Percentiles rank a stretch among this genome's conserved stretches.
Evolutionary conservation across 352 stramenopile species (phyloP).

Genomic region (Halophytophthora polymorphica): DNA sequence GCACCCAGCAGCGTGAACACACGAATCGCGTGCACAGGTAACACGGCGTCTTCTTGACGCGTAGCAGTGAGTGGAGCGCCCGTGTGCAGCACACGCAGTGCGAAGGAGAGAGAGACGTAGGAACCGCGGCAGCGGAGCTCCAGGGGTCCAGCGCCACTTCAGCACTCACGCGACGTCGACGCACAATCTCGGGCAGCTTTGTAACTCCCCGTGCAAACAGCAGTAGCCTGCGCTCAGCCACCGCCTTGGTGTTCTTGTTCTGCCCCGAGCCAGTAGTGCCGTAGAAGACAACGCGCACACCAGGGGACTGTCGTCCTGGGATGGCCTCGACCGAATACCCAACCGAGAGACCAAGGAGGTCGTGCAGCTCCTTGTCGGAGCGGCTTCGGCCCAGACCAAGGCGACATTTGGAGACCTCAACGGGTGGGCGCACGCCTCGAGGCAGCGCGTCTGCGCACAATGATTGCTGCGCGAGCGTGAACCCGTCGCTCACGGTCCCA

Average conservation of each 20-base stretch:
- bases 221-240: slow-evolving; percentile 9
- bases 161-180: slow-evolving; percentile 6
- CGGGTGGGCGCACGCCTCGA: slow-evolving; percentile 12
- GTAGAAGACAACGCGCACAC: slow-evolving; percentile 18
- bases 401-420: slow-evolving; percentile 14
- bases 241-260: background rate
- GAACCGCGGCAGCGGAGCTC: slow-evolving; percentile 3
- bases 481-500: slow-evolving; percentile 3
- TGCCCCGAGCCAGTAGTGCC: background rate
- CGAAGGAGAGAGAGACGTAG: background rate
- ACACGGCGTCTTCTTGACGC: slow-evolving; percentile 28
- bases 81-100: slow-evolving; percentile 51
- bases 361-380: slow-evolving; percentile 10
- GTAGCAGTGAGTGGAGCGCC: slow-evolving; percentile 23
- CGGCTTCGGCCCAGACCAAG: slow-evolving; percentile 6
- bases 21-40: slow-evolving; percentile 35
- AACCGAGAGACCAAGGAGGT: slow-evolving; percentile 12
- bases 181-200: slow-evolving; percentile 19
- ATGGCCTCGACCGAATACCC: slow-evolving; percentile 17
- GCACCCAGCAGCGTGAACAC: slow-evolving; percentile 25
- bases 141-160: slow-evolving; percentile 12
- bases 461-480: slow-evolving; percentile 25
- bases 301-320: slow-evolving; percentile 4
- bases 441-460: slow-evolving; percentile 22
- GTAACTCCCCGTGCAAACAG: slow-evolving; percentile 10